Base-by-base conservation (phyloP, 176 grass and related monocot genomes). In the Triticum monococcum region DNA sequence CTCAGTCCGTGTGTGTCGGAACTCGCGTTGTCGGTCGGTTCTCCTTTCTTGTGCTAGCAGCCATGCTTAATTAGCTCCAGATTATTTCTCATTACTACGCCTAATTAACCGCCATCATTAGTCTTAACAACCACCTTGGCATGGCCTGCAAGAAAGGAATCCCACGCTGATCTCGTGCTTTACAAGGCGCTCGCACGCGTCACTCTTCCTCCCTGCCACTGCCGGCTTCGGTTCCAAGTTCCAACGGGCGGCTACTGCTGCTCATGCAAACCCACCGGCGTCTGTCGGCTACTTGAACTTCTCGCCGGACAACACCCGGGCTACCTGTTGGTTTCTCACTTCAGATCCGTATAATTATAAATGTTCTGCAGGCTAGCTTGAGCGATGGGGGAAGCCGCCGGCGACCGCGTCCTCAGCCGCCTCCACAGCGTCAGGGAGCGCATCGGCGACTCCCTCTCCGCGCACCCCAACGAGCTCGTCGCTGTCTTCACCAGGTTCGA, bases 391-490 rank as follows among this genome's bases (percentile, higher is more conserved):
- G 92, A 97, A 87, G 52, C 86, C 31, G 67, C 86, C 66, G 92
- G 89, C 57, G 88, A 94, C 54, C 92, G 90, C 24, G 83, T 89
- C 5, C 89, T 99, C 87, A 97, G 87, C 90, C 97, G 94, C 64
- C 79, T 92, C 81, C 90, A 97, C 97, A 99, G 94, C 76, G 87
- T 99, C 5, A 91, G 90, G 89, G 97, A 99, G 87, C 90, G 87
- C 73, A 91, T 94, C 68, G 92, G 97, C 1, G 94, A 91, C 37
- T 91, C 94, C 67, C 97, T 99, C 81, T 94, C 94, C n/a, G 90
- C 92, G 6, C 97, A 99, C 84, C 94, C 94, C 8, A 99, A 99
- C 87, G 97, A 99, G 88, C 91, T 99, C 26, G 92, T 96, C 26
- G 94, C 97, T 18, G 88, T 96, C 79, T 99, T 99, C 92, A 96